phyloP scores from a whole-genome alignment of 805 yeast genomes.

The Schwanniomyces pseudopolymorphus region DNA sequence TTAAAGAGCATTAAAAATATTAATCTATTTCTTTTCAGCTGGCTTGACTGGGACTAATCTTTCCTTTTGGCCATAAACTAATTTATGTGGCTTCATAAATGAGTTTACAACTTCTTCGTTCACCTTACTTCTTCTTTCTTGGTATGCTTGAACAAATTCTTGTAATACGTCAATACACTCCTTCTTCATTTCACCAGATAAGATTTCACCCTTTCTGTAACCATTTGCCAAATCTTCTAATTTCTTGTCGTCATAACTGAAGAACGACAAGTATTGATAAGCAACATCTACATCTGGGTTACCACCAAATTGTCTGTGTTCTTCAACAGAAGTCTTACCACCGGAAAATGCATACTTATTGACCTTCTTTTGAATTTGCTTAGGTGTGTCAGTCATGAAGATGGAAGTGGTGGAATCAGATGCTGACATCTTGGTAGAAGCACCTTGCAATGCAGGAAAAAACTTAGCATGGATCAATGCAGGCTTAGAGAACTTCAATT shows the following conservation, averaged over 20 bases:
- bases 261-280: constrained; percentile 87
- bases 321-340: constrained; percentile 84
- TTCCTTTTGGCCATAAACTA: constrained; percentile 71
- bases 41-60: constrained; percentile 70
- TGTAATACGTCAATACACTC: constrained; percentile 79
- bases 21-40: constrained; percentile 37
- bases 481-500: constrained; percentile 87
- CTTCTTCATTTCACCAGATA: constrained; percentile 93
- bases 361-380: constrained; percentile 88
- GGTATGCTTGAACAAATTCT: constrained; percentile 77
- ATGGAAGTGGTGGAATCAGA: constrained; percentile 88
- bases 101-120: constrained; percentile 58
- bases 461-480: constrained; percentile 90
- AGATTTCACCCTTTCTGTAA: constrained; percentile 76
- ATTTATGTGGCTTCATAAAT: constrained; percentile 84
- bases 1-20: neutral
- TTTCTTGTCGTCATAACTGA: constrained; percentile 83
- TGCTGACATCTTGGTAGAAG: constrained; percentile 96
- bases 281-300: constrained; percentile 95
- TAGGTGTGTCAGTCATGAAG: constrained; percentile 92
- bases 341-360: constrained; percentile 97
- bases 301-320: constrained; percentile 88
- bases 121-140: constrained; percentile 68
- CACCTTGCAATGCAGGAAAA: constrained; percentile 98
- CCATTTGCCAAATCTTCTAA: constrained; percentile 58